Conservation (phyloP, 495 filamentous ascomycete species). For the Tricharina praecox region DNA sequence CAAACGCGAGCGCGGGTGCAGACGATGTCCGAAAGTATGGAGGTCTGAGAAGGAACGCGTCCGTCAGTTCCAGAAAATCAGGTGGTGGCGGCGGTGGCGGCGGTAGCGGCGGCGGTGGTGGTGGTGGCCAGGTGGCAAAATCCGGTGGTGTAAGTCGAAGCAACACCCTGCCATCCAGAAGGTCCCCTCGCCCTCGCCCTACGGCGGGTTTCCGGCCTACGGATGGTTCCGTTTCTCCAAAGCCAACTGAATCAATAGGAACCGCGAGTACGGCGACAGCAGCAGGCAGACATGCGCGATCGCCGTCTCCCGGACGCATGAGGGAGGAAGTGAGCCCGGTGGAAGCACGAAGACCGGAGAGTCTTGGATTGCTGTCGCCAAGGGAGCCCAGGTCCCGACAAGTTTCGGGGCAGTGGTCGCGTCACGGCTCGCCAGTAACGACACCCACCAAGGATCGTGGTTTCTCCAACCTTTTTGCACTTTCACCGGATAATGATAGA, state of each 20-base stretch:
- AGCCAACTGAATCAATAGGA: not conserved
- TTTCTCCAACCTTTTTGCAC: conserved; percentile 48
- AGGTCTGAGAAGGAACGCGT: conserved; percentile 68
- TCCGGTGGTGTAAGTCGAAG: conserved; percentile 63
- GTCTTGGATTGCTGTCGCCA: conserved; percentile 11
- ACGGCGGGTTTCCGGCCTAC: conserved; percentile 28
- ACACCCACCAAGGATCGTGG: conserved; percentile 58
- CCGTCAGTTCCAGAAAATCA: conserved; percentile 52
- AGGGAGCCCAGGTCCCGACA: conserved; percentile 27
- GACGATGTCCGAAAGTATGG: conserved; percentile 70
- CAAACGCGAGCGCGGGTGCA: conserved; percentile 70
- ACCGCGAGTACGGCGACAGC: not conserved
- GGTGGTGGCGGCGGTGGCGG: conserved; percentile 49
- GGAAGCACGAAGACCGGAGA: conserved; percentile 9
- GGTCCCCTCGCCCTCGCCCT: conserved; percentile 48
- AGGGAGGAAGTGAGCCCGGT: conserved; percentile 9
- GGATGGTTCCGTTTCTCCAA: conserved; percentile 1
- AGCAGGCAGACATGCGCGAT: not conserved
- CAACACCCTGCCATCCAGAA: conserved; percentile 91
- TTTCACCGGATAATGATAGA: conserved; percentile 42
- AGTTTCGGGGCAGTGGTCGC: conserved; percentile 27
- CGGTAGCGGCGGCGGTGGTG: too few species aligned
- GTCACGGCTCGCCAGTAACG: conserved; percentile 27
- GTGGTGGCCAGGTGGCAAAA: conserved; percentile 37
- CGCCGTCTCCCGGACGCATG: conserved; percentile 8